Base-by-base conservation (phyloP, 495 filamentous ascomycete species). In the Articulospora tetracladia region DNA sequence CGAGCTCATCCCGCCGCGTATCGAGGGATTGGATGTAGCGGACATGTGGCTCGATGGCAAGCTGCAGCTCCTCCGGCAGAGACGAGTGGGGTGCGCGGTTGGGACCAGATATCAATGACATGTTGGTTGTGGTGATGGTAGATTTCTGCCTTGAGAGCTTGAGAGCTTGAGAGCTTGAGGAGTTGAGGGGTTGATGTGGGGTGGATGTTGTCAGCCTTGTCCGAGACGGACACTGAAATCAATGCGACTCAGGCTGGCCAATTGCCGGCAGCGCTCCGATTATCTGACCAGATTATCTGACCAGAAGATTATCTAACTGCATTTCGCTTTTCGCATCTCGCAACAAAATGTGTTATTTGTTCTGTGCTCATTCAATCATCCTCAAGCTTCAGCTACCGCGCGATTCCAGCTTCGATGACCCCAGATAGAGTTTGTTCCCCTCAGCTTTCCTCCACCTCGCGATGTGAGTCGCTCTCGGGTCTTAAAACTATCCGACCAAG, bases 21-120 rank as follows among this genome's bases (percentile, higher is more conserved):
- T 98, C 92, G 61, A 98, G 79, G 65, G 87, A 91, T 73, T 96
- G 88, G 61, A 98, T 96, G 70, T 98, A 98, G 65, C 86, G 79
- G 65, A 98, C 90, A 74, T 98, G 94, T 60, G 90, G 88, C 36
- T 87, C 80, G 47, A 85, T 77, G 55, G 79, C 84, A 67, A 91
- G 80, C 51, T 78, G 74, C 30, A 92, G 76, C 63, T 88, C 83
- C 11, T 85, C 77, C 0, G 67, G 67, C 8, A 69, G 57, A 32
- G 57, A 26, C n/a, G 61, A 28, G 7, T 53, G 24, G 10, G 50
- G 48, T 41, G 65, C 65, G 6, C 50, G 51, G 39, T 62, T 62
- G 20, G 67, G 67, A n/a, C 67, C 67, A 7, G 61, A 60, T 53
- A 69, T 65, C 3, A 69, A 59, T 47, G 68, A 53, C 68, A 70